Base-by-base conservation (phyloP, 2,329 filamentous ascomycete genomes). In the Allantophomopsis lycopodina region DNA sequence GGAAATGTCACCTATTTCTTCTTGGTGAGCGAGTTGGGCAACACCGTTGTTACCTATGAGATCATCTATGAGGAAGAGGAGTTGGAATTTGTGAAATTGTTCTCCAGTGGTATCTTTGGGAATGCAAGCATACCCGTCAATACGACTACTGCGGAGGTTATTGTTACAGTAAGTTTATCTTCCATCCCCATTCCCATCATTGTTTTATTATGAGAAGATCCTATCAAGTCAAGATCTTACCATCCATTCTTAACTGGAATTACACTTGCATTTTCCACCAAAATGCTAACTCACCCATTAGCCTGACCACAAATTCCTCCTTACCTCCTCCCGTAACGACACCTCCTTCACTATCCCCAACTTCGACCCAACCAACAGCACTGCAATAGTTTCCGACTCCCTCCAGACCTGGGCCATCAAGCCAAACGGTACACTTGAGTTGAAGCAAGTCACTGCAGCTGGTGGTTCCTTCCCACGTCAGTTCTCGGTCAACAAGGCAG, bases 301-400 rank as follows among this genome's bases (percentile, higher is more conserved):
- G 73, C 70, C 73, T 37, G 71, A 76, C 50, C 62, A 67, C 43
- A 70, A 67, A 30, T 83, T 76, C 61, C 54, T 87, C 38, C 64
- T 82, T 47, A 68, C 81, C 33, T 80, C 78, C 2, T 82, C 81
- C 46, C 77, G 83, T 44, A 70, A 71, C 52, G 79, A 80, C 52
- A 63, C 61, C 35, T 59, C 66, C 16, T 70, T 78, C 53, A 50
- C 50, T 12, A 62, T 71, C 40, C 58, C 63, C 41, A 64, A 65
- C 56, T 65, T 62, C 47, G 62, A 69, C 49, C 40, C 57, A 42
- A 44, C 50, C 47, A 62, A 68, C 52, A 58, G 48, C 45, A 65
- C 63, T 7, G 44, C 49, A 11, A 62, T 76, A 41, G 53, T 65
- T 7, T 79, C 77, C 0, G 79, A 84, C 55, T 71, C 79, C 1